These are phyloP conservation scores for Kalmusia sp. DNA, from an alignment of 2,329 filamentous ascomycete species.

Conservation along the genomic window DNA sequence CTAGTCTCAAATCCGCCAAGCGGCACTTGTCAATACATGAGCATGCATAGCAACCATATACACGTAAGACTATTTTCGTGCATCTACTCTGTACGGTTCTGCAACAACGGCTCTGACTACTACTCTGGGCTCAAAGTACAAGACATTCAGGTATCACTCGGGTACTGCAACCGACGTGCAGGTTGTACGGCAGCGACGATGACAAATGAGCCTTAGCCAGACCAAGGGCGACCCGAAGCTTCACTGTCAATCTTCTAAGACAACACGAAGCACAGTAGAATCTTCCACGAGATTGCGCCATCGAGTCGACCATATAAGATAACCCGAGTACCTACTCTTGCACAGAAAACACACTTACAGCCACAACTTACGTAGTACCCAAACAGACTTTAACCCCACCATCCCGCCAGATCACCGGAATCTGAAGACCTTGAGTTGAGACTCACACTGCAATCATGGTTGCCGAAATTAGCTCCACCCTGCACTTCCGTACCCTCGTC, in stretches of 20 bases:
- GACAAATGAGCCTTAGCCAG: background rate
- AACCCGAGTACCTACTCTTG: background rate
- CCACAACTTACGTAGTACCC: background rate
- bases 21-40: too few species aligned
- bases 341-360: background rate
- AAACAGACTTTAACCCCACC: background rate
- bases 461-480: constrained; percentile 38
- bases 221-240: background rate
- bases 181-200: background rate
- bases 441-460: constrained; percentile 30
- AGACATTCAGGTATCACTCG: too few species aligned
- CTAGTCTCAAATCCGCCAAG: too few species aligned
- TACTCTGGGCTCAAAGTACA: too few species aligned
- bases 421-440: too few species aligned
- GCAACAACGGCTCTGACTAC: too few species aligned
- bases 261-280: constrained; percentile 16
- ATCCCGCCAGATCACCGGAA: too few species aligned
- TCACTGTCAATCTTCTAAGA: constrained; percentile 7
- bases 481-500: constrained; percentile 46
- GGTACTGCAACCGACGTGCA: background rate
- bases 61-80: too few species aligned
- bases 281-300: constrained; percentile 27
- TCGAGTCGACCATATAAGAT: constrained; percentile 1
- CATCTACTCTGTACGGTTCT: too few species aligned
- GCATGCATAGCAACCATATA: too few species aligned